These are phyloP conservation scores for Litchi chinensis DNA, from an alignment of 345 rosid species.

Conservation along the genomic window DNA sequence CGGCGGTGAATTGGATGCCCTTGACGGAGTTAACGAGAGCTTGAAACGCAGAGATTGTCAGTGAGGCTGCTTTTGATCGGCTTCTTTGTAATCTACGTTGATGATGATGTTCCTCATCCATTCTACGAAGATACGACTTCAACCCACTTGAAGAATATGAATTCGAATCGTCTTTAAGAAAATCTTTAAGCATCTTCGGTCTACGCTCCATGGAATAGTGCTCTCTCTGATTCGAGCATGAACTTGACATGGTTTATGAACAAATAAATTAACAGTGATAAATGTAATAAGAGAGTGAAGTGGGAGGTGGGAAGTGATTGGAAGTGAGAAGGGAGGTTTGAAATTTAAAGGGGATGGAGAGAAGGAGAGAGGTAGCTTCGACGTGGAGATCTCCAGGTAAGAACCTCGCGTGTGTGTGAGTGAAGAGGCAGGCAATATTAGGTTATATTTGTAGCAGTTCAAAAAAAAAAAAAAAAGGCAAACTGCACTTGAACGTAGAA, in stretches of 20 bases:
- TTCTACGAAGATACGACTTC: constrained; percentile 37
- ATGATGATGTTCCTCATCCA: constrained; percentile 10
- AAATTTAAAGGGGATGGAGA: constrained; percentile 17
- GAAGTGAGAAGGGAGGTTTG: constrained; percentile 21
- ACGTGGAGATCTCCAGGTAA: constrained; percentile 59
- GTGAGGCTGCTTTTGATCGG: constrained; percentile 43
- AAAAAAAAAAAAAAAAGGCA: background rate
- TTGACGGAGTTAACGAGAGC: constrained; percentile 55
- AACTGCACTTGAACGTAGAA: constrained; percentile 41
- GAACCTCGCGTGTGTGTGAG: constrained; percentile 33
- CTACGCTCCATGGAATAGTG: constrained; percentile 33
- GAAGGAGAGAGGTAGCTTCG: constrained; percentile 54
- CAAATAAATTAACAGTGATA: background rate
- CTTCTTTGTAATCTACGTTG: constrained; percentile 31
- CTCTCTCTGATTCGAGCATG: constrained; percentile 21
- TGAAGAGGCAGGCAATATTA: background rate
- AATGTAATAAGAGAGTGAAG: background rate
- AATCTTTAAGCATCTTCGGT: constrained; percentile 74
- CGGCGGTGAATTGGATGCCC: constrained; percentile 36
- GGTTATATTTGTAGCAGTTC: background rate
- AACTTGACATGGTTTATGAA: constrained; percentile 15
- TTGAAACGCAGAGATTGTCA: constrained; percentile 42
- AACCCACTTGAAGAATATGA: constrained; percentile 49
- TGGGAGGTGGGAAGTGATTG: constrained; percentile 28
- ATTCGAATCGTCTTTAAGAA: constrained; percentile 60